phyloP scores from a whole-genome alignment of 306 rosid species.

The Begonia fuchsioides region DNA sequence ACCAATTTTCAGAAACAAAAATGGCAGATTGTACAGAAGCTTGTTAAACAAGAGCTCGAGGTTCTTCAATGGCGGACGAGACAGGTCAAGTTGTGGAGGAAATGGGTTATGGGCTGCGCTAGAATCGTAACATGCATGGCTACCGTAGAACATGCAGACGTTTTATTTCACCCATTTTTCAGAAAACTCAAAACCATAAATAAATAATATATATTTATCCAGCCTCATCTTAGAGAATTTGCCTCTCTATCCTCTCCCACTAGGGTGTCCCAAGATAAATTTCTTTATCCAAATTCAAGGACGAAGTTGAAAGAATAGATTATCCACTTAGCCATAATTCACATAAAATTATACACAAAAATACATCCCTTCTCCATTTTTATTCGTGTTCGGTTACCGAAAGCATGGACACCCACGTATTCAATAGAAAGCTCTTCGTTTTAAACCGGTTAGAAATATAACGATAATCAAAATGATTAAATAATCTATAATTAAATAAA shows the following conservation, averaged over 20 bases:
- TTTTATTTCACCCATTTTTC: no score
- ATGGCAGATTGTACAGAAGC: no score
- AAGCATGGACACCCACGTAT: neutral
- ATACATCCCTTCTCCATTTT: neutral
- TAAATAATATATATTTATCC: no score
- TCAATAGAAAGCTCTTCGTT: neutral
- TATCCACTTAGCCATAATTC: constrained; percentile 23
- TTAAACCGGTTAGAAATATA: no score
- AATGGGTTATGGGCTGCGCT: constrained; percentile 19
- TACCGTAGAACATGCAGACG: no score
- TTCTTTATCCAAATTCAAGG: constrained; percentile 22
- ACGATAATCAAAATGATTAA: no score
- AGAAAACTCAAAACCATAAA: no score
- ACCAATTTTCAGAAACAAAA: no score
- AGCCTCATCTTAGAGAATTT: neutral
- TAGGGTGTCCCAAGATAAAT: constrained; percentile 39
- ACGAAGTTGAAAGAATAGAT: constrained; percentile 18
- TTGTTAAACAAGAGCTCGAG: no score
- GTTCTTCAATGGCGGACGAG: neutral
- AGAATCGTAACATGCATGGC: no score
- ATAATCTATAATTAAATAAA: no score
- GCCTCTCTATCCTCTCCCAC: constrained; percentile 26
- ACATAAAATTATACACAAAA: no score
- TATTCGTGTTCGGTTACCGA: neutral
- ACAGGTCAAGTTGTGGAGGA: constrained; percentile 16